These are phyloP conservation scores for Puccinia coronata DNA, from an alignment of 1,284 basidiomycete species.

Conservation along the genomic window DNA sequence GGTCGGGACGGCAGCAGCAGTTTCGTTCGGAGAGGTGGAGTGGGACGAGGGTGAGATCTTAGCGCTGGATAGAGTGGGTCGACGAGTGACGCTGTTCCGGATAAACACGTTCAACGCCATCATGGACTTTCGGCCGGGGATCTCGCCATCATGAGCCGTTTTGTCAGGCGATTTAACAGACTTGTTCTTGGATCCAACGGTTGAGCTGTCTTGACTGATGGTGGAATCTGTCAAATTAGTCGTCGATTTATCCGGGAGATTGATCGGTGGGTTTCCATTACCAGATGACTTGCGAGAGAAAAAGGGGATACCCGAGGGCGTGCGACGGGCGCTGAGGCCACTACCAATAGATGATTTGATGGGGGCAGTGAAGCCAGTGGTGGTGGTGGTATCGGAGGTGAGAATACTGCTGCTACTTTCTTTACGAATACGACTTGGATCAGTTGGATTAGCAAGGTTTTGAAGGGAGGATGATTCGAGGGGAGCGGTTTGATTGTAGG, in stretches of 20 bases:
- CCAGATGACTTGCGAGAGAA: too few relatives aligned
- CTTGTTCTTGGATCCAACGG: conserved; percentile 56
- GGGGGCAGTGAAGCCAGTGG: neutral
- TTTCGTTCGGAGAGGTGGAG: conserved; percentile 63
- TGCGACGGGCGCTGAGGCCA: conserved; percentile 57
- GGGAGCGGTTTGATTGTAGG: neutral
- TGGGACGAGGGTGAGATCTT: conserved; percentile 60
- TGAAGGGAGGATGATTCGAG: neutral
- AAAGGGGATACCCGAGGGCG: too few relatives aligned
- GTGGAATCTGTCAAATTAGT: conserved; percentile 41
- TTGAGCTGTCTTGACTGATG: conserved; percentile 55
- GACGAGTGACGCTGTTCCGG: conserved; percentile 60
- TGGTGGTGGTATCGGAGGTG: conserved; percentile 18
- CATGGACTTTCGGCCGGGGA: conserved; percentile 56
- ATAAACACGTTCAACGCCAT: conserved; percentile 56
- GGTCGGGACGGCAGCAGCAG: conserved; percentile 75
- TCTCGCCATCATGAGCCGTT: conserved; percentile 21
- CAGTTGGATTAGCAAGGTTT: neutral
- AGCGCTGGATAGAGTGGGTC: conserved; percentile 63
- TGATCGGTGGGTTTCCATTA: conserved; percentile 62
- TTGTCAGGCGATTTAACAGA: conserved; percentile 31
- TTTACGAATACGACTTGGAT: conserved; percentile 19
- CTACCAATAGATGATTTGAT: conserved; percentile 16
- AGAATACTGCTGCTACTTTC: conserved; percentile 38
- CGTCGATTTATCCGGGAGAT: conserved; percentile 27